Percentiles rank a stretch among this genome's conserved stretches.
These are phyloP conservation scores for Pichia inconspicua DNA, from an alignment of 1,139 yeast genomes.

Conservation along the genomic window DNA sequence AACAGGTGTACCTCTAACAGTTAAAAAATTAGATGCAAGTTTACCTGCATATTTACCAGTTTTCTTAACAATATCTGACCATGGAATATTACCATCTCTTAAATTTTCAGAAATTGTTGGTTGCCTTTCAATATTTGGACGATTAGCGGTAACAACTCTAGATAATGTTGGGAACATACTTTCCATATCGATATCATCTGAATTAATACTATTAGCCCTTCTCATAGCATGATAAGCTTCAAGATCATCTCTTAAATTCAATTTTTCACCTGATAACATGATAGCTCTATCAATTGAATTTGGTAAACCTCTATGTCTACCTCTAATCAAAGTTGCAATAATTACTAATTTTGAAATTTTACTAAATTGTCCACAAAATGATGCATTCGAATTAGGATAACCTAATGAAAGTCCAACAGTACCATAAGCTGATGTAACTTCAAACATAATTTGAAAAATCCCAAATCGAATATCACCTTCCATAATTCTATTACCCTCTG, in stretches of 20 bases:
- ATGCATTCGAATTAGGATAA: constrained; percentile 55
- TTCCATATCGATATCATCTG: constrained; percentile 3
- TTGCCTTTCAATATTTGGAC: constrained; percentile 1
- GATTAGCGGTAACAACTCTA: constrained; percentile 7
- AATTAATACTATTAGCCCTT: constrained; percentile 18
- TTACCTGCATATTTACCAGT: constrained; percentile 7
- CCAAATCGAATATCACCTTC: constrained; percentile 44
- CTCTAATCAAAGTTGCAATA: constrained; percentile 86
- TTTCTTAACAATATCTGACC: constrained; percentile 4
- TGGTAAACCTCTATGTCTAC: constrained; percentile 95
- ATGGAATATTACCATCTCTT: constrained; percentile 10
- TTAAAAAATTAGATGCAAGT: constrained; percentile 9
- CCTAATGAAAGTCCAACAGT: constrained; percentile 91
- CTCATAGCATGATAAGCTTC: constrained; percentile 50
- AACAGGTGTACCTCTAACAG: constrained; percentile 10
- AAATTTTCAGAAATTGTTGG: constrained; percentile 10
- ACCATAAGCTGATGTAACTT: constrained; percentile 90
- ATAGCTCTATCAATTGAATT: constrained; percentile 91
- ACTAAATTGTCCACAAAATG: constrained; percentile 67
- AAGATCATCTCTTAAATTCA: constrained; percentile 58
- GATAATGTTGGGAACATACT: constrained; percentile 7
- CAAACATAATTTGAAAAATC: constrained; percentile 72
- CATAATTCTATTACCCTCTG: constrained; percentile 61
- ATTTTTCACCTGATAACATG: constrained; percentile 67
- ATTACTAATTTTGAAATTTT: constrained; percentile 74